Evolutionary conservation across 345 rosid genomes (phyloP).

Genomic region (Sisymbrium irio): DNA sequence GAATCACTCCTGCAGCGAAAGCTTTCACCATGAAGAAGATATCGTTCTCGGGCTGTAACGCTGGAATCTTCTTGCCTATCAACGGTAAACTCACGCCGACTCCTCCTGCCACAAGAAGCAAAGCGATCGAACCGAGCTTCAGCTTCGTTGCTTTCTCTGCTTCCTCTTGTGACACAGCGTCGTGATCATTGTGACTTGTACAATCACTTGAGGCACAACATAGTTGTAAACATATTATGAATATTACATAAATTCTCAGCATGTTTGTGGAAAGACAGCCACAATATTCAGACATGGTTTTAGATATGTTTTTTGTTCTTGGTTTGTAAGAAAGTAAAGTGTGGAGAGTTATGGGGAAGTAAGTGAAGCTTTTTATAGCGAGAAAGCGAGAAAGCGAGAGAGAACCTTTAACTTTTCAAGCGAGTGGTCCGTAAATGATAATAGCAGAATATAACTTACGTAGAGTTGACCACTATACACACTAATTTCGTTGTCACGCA

Average conservation of each 20-base stretch:
- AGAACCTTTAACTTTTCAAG: conserved; percentile 31
- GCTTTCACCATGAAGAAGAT: conserved; percentile 48
- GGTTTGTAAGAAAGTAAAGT: conserved; percentile 24
- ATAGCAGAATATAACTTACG: conserved; percentile 27
- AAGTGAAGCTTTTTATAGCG: conserved; percentile 17
- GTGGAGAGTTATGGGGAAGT: conserved; percentile 31
- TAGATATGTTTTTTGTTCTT: conserved; percentile 12
- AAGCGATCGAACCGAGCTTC: conserved; percentile 33
- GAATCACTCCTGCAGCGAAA: conserved; percentile 52
- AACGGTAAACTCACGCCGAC: conserved; percentile 37
- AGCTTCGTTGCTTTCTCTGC: conserved; percentile 28
- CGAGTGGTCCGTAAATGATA: conserved; percentile 31
- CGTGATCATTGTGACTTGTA: conserved; percentile 27
- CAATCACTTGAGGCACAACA: conserved; percentile 37
- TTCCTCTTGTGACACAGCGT: conserved; percentile 6
- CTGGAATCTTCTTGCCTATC: conserved; percentile 33
- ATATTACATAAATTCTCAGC: conserved; percentile 19
- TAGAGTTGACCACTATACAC: conserved; percentile 36
- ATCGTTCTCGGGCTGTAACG: conserved; percentile 38
- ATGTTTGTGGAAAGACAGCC: conserved; percentile 10
- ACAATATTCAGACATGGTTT: conserved; percentile 17
- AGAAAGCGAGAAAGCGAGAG: conserved; percentile 24
- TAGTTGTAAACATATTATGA: conserved; percentile 21
- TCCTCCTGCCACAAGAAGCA: conserved; percentile 33
- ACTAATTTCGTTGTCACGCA: conserved; percentile 16